Conservation (phyloP, 306 rosid genomes). For the Inga oerstediana region DNA sequence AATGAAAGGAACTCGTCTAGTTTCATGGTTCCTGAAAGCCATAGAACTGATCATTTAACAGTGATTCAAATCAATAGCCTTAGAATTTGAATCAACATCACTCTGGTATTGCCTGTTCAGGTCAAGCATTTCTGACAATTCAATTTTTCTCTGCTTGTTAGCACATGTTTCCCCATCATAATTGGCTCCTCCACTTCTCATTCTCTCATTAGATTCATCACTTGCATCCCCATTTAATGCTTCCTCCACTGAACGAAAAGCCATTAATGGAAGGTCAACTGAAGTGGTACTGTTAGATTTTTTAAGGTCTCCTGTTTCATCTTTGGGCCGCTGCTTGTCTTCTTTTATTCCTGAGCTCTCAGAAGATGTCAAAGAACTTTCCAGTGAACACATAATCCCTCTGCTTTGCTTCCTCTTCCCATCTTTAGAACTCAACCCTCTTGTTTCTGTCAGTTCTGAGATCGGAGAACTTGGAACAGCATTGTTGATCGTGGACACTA, state of each 20-base stretch:
- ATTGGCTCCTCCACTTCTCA: constrained; percentile 50
- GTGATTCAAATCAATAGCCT: constrained; percentile 52
- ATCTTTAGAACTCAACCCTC: constrained; percentile 36
- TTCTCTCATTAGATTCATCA: constrained; percentile 44
- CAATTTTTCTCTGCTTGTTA: constrained; percentile 41
- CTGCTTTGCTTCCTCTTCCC: constrained; percentile 50
- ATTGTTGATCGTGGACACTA: constrained; percentile 57
- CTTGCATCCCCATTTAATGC: constrained; percentile 30
- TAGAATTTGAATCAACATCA: constrained; percentile 46
- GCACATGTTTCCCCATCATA: constrained; percentile 49
- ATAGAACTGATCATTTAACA: constrained; percentile 31
- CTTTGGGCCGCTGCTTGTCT: constrained; percentile 34
- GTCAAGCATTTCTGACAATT: constrained; percentile 46
- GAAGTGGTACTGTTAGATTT: constrained; percentile 27
- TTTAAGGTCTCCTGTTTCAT: constrained; percentile 31
- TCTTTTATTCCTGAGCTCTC: constrained; percentile 62
- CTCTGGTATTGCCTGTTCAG: constrained; percentile 61
- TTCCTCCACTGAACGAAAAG: constrained; percentile 34
- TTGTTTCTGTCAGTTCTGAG: constrained; percentile 67
- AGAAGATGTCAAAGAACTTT: constrained; percentile 80
- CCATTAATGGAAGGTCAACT: constrained; percentile 57
- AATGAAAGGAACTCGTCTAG: constrained; percentile 18
- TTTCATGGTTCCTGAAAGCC: constrained; percentile 32
- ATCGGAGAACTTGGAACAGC: constrained; percentile 60
- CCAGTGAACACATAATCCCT: constrained; percentile 68